Percentiles rank a stretch among this genome's conserved stretches.
Evolutionary conservation across 805 yeast species (phyloP).

Genomic region (Saccharomycopsis schoenii): DNA sequence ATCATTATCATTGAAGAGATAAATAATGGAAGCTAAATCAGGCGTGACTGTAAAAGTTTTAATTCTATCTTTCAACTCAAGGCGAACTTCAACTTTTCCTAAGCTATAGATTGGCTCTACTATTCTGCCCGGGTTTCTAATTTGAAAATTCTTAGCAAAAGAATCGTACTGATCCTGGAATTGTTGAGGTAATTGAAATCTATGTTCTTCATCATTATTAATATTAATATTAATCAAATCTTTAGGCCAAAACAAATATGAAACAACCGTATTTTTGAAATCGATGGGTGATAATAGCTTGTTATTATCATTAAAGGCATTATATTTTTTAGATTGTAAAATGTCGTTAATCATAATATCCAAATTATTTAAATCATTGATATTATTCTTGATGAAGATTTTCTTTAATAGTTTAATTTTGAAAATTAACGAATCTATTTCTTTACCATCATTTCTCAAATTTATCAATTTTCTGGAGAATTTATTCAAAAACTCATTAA

Average conservation of each 20-base stretch:
- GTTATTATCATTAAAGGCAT: conserved; percentile 19
- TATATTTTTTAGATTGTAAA: conserved; percentile 40
- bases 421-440: conserved; percentile 30
- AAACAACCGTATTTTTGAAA: conserved; percentile 54
- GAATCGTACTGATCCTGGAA: conserved; percentile 33
- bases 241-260: conserved; percentile 75
- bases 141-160: conserved; percentile 36
- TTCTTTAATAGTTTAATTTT: conserved; percentile 46
- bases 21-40: conserved; percentile 57
- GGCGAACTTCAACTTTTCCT: conserved; percentile 53
- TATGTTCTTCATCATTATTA: conserved; percentile 28
- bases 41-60: conserved; percentile 46
- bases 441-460: conserved; percentile 23
- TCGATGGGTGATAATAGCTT: conserved; percentile 24
- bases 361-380: conserved; percentile 49
- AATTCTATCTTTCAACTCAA: conserved; percentile 42
- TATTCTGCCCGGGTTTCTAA: conserved; percentile 45
- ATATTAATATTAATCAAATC: conserved; percentile 14
- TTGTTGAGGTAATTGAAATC: conserved; percentile 39
- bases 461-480: conserved; percentile 50
- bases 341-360: conserved; percentile 83
- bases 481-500: conserved; percentile 51
- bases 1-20: conserved; percentile 30
- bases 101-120: conserved; percentile 46
- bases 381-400: conserved; percentile 38